These are phyloP conservation scores for Candida dubliniensis DNA, from an alignment of 1,139 yeast genomes.

Conservation along the genomic window DNA sequence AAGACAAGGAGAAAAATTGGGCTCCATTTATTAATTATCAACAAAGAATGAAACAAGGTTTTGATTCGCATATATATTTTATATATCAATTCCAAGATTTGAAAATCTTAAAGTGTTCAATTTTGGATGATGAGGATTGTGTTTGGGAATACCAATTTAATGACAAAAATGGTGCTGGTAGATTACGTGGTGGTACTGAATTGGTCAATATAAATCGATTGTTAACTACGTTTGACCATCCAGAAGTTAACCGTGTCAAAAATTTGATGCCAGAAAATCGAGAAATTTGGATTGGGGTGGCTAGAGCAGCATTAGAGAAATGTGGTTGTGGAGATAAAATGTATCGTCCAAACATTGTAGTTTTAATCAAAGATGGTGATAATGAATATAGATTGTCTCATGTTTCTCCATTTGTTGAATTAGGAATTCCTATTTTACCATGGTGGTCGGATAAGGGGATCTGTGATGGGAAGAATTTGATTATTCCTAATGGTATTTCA, in stretches of 20 bases:
- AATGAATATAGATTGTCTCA: constrained; percentile 28
- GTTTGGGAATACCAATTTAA: constrained; percentile 14
- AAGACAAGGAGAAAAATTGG: constrained; percentile 22
- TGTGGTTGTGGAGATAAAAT: constrained; percentile 50
- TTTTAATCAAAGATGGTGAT: constrained; percentile 42
- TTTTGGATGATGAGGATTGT: constrained; percentile 12
- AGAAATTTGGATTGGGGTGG: constrained; percentile 50
- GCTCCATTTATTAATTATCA: constrained; percentile 12
- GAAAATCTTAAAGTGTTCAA: constrained; percentile 26
- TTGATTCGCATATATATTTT: constrained; percentile 23
- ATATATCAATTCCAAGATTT: constrained; percentile 28
- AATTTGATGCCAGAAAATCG: constrained; percentile 25
- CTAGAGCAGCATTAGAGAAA: constrained; percentile 41
- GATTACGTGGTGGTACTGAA: constrained; percentile 32
- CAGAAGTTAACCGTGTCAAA: constrained; percentile 8
- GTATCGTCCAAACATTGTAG: constrained; percentile 46
- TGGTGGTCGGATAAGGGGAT: constrained; percentile 28
- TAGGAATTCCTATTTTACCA: constrained; percentile 30
- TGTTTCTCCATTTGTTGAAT: constrained; percentile 34
- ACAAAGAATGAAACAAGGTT: constrained; percentile 10
- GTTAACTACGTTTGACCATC: constrained; percentile 13
- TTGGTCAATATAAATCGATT: constrained; percentile 20
- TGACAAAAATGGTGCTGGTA: constrained; percentile 21
- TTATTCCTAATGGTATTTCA: constrained; percentile 40
- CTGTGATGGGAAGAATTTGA: constrained; percentile 26